Base-by-base conservation (phyloP, 148 eudicot species). In the Pharnaceum exiguum region DNA sequence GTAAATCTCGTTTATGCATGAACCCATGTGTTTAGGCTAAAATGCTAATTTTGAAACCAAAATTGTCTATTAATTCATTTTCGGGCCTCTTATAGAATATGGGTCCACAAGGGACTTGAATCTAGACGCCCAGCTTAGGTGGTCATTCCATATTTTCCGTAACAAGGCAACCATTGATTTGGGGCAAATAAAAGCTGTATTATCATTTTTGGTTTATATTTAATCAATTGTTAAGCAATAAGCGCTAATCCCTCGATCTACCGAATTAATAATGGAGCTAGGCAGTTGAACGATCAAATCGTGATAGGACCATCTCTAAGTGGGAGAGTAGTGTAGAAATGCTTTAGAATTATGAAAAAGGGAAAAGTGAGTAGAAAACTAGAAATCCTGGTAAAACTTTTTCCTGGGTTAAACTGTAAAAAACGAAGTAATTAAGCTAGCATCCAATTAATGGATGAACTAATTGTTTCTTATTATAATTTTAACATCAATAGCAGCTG, bases 191-290 rank as follows among this genome's bases (percentile, higher is more conserved):
- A 29, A 19, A 32, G 25, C 60, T 51, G 3, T 56, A 12, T 42
- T 68, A 51, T 59, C 71, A 59, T 68, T 68, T 68, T 59, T 11
- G 57, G 59, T 32, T 44, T n/a, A 68, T 11, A 19, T 43, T 39
- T 29, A 57, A 57, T 56, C 23, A 24, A 18, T 26, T 38, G 16
- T 46, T 13, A 22, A 60, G 11, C n/a, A 16, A 4, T 23, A 24
- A 13, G 5, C 15, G 28, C 61, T 27, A 6, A 26, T 33, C 33
- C 23, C 48, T 5, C 8, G 36, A 47, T 17, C 6, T 57, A n/a
- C 16, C 26, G 60, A 10, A n/a, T 10, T 23, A 26, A 21, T 28
- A 45, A 15, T 23, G 21, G 7, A 0, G 23, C 35, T 49, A 31
- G 46, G 48, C 40, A 28, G 62, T 55, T 56, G 55, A 56, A 45